These are phyloP conservation scores for Andrographis paniculata DNA, from an alignment of 305 asterid genomes.

Conservation along the genomic window DNA sequence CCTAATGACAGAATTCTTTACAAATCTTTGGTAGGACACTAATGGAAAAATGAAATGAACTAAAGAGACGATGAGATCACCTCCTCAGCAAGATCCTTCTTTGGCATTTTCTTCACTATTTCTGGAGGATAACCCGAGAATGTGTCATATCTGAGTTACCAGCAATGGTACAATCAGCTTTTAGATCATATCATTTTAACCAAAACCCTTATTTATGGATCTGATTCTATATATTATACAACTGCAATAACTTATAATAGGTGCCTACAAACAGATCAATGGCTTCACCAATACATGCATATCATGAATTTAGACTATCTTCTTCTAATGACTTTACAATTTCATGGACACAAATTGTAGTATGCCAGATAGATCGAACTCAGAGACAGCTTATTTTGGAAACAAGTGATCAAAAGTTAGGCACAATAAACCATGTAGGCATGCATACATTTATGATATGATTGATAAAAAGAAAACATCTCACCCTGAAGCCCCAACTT, in stretches of 20 bases:
- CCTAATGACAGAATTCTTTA: conserved; percentile 28
- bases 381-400: no score
- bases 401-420: no score
- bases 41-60: background rate
- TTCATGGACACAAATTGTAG: no score
- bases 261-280: no score
- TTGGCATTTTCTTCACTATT: conserved; percentile 97
- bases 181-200: conserved; percentile 11
- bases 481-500: conserved; percentile 77
- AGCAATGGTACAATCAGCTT: conserved; percentile 14
- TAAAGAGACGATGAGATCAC: conserved; percentile 27
- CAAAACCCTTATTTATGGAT: conserved; percentile 1
- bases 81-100: conserved; percentile 99
- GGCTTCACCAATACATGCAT: no score
- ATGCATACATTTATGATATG: background rate
- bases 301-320: no score
- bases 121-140: conserved; percentile 95
- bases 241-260: conserved; percentile 3
- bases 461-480: conserved; percentile 9
- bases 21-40: conserved; percentile 5
- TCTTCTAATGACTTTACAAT: no score
- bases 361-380: no score
- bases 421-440: no score
- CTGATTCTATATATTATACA: conserved; percentile 6
- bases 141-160: conserved; percentile 67